A percentile compares a stretch with the other conserved stretches of the same genome.
Evolutionary conservation across 2,329 filamentous ascomycete species (phyloP).

Genomic region (Phoma sp.): DNA sequence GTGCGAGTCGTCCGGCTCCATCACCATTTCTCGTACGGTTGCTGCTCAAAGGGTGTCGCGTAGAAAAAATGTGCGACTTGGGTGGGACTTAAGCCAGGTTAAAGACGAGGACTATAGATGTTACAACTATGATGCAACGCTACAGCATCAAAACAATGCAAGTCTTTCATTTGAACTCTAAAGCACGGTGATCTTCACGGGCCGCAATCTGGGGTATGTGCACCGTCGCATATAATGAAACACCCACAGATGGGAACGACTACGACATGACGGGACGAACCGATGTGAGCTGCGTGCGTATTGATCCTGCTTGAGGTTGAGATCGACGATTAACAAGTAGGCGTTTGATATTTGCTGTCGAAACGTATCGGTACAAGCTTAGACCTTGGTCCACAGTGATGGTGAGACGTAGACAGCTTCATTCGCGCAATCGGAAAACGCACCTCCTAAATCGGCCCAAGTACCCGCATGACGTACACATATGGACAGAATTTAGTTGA

Average conservation of each 20-base stretch:
- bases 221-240: background rate
- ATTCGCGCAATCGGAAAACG: background rate
- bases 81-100: background rate
- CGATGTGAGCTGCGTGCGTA: too few species aligned
- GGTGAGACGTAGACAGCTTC: conserved; percentile 10
- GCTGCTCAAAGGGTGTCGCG: background rate
- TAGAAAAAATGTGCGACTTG: background rate
- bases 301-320: background rate
- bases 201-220: background rate
- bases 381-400: background rate
- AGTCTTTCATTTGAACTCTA: background rate
- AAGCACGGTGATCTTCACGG: background rate
- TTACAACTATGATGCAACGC: conserved; percentile 4
- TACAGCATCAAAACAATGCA: background rate
- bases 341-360: background rate
- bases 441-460: background rate
- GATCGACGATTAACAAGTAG: background rate
- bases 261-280: too few species aligned
- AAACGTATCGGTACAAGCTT: conserved; percentile 2
- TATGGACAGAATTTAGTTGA: too few species aligned
- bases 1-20: background rate
- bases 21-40: background rate
- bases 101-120: background rate
- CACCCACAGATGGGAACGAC: too few species aligned
- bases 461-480: background rate